Conservation (phyloP, 148 eudicot genomes). For the Pouteria glomerata region DNA sequence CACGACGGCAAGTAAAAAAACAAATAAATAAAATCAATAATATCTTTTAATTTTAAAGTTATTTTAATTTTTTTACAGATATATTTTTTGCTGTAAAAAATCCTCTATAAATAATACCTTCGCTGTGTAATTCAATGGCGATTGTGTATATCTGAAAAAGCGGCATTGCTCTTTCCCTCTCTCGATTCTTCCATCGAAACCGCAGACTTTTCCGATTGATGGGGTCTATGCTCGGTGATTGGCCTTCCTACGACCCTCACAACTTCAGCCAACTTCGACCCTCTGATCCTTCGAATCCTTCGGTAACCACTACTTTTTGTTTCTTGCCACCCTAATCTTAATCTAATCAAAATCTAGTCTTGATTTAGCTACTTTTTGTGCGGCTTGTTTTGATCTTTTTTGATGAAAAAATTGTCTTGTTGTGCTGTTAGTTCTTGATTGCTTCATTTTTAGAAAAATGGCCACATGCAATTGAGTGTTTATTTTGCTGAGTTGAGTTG, state of each 20-base stretch:
- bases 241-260: conserved; percentile 80
- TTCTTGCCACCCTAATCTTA: not conserved
- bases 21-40: too few species aligned
- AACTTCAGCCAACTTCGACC: conserved; percentile 89
- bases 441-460: not conserved
- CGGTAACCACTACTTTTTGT: conserved; percentile 33
- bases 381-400: not conserved
- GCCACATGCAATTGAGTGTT: not conserved
- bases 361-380: not conserved
- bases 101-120: not conserved
- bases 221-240: conserved; percentile 63
- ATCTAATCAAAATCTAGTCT: not conserved
- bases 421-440: conserved; percentile 1
- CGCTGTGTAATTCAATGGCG: not conserved
- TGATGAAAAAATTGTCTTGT: not conserved
- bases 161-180: not conserved
- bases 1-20: too few species aligned
- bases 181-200: conserved; percentile 5
- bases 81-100: not conserved
- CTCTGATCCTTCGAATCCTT: conserved; percentile 70
- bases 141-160: not conserved
- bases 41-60: too few species aligned
- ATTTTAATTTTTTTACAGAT: not conserved
- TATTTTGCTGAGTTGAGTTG: conserved; percentile 1
- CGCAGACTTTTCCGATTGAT: not conserved